Evolutionary conservation across 495 filamentous ascomycete species (phyloP).

Genomic region (Cryomyces minteri): DNA sequence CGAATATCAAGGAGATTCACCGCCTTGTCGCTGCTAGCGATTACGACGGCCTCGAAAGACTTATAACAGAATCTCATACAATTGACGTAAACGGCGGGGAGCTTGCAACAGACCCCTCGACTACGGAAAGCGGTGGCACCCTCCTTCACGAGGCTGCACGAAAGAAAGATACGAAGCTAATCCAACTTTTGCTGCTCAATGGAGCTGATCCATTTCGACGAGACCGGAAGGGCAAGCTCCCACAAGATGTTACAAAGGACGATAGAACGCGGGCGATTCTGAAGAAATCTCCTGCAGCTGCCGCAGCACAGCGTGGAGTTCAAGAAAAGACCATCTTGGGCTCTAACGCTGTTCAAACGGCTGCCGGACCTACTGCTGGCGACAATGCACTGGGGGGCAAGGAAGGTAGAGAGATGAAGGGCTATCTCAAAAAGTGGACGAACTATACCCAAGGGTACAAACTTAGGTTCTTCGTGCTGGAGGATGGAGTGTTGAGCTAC

Average conservation of each 20-base stretch:
- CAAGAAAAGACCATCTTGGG: constrained; percentile 93
- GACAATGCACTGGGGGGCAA: constrained; percentile 55
- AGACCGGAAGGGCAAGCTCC: constrained; percentile 86
- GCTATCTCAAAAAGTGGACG: constrained; percentile 97
- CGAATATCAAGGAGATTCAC: constrained; percentile 66
- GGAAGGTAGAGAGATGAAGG: constrained; percentile 90
- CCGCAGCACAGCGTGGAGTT: constrained; percentile 83
- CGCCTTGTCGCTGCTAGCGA: constrained; percentile 48
- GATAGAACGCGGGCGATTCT: constrained; percentile 70
- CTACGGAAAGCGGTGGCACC: constrained; percentile 62
- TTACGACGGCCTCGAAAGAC: constrained; percentile 56
- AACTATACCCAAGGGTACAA: constrained; percentile 96
- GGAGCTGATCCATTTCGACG: constrained; percentile 95
- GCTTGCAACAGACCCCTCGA: constrained; percentile 62
- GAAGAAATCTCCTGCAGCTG: constrained; percentile 86
- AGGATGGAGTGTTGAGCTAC: constrained; percentile 94
- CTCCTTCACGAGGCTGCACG: constrained; percentile 86
- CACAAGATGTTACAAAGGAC: constrained; percentile 95
- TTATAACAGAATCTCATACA: constrained; percentile 66
- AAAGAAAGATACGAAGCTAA: constrained; percentile 63
- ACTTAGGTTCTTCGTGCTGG: constrained; percentile 90
- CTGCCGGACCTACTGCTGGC: constrained; percentile 30
- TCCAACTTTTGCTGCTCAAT: constrained; percentile 77
- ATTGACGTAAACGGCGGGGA: constrained; percentile 84
- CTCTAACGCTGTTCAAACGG: constrained; percentile 21